These are phyloP conservation scores for Leptosphaerulina australis DNA, from an alignment of 2,329 filamentous ascomycete species.

Conservation along the genomic window DNA sequence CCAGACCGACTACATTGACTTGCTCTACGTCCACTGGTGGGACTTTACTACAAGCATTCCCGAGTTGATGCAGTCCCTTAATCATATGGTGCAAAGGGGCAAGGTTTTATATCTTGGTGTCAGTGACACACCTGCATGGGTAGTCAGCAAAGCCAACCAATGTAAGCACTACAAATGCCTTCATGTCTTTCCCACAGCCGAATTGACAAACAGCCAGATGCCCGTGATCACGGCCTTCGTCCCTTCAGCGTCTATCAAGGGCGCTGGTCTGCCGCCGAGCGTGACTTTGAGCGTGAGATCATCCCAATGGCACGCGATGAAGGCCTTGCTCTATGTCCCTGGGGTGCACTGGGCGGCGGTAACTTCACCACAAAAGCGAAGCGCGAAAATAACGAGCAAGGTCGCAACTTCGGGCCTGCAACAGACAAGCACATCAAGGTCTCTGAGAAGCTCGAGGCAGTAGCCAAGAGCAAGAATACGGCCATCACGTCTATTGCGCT, in stretches of 20 bases:
- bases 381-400: constrained; percentile 49
- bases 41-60: constrained; percentile 47
- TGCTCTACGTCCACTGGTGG: constrained; percentile 52
- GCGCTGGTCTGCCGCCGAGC: constrained; percentile 63
- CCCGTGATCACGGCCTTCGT: constrained; percentile 52
- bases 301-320: constrained; percentile 68
- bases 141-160: constrained; percentile 56
- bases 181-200: too few relatives aligned
- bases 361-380: constrained; percentile 47
- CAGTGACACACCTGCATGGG: constrained; percentile 49
- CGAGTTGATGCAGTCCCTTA: constrained; percentile 49
- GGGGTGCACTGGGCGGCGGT: constrained; percentile 60
- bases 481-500: constrained; percentile 67
- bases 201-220: constrained; percentile 52
- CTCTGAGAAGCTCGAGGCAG: constrained; percentile 63
- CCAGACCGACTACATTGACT: constrained; percentile 51
- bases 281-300: constrained; percentile 74
- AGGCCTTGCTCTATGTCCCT: constrained; percentile 66
- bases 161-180: constrained; percentile 33
- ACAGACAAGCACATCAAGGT: constrained; percentile 59
- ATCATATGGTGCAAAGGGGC: constrained; percentile 42
- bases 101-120: constrained; percentile 51
- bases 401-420: constrained; percentile 46
- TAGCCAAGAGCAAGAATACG: constrained; percentile 63
- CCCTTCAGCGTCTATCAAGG: constrained; percentile 67